Base-by-base conservation (phyloP, 2,329 filamentous ascomycete species). In the Penicillium brevicompactum region DNA sequence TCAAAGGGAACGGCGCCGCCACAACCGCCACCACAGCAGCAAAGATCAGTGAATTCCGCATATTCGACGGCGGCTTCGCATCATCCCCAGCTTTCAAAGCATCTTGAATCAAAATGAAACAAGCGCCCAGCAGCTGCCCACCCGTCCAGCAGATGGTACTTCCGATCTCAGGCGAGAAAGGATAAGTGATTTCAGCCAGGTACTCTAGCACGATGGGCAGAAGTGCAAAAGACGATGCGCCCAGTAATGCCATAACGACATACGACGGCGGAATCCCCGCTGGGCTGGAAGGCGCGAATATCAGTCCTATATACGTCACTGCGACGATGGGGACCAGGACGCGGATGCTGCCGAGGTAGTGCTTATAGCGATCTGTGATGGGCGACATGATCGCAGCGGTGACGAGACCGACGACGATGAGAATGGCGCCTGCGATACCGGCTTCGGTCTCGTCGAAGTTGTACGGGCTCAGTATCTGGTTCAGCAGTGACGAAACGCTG, bases 391-490 rank as follows among this genome's bases (percentile, higher is more conserved):
- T 79, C 13, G 91, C 94, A 0, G 91, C 83, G 4, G 84, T 75
- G 43, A 95, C 80, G 1, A 99, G 85, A 8, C 94, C 94, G 50
- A 94, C 90, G 45, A 96, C 81, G 70, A 97, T 97, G 32, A 97
- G 83, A 8, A 97, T 75, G 0, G 90, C 94, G 60, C 94, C 94
- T 10, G 88, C 91, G 66, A 97, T 92, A 32, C 94, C 94, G 21
- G 93, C 90, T 53, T 96, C 83, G 61, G 88, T 88, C 71, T 96
- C 89, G 56, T 79, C 83, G 82, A 91, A 96, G 66, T 86, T 89
- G 76, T 97, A 93, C 0, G 94, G 94, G 38, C 84, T 79, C 60
- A 97, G 84, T 70, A 97, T 90, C 70, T 97, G 93, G 77, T 93
- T 96, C 9, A 97, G 82, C 1, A 97, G 84, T 1, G 89, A 89